Base-by-base conservation (phyloP, 768 basidiomycete species). In the Phanerochaete sordida region DNA sequence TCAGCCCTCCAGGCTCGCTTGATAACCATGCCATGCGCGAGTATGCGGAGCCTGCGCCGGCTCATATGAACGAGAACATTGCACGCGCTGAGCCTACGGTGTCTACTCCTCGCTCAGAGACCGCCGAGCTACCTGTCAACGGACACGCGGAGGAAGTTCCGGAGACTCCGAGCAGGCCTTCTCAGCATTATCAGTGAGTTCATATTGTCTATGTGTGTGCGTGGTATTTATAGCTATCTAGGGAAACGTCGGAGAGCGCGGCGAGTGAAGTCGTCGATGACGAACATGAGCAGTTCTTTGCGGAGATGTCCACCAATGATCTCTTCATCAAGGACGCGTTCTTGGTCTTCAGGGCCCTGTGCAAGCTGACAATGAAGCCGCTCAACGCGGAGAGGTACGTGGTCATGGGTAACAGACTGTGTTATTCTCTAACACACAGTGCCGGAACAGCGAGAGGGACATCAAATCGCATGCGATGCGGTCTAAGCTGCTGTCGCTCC, bases 311-410 rank as follows among this genome's bases (percentile, higher is more conserved):
- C 21, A 79, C 82, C n/a, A 86, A 91, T 55, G 96, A 99, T 65
- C 75, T 98, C 57, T 96, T 95, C 72, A 82, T 97, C 70, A 98
- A 98, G 71, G 97, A 99, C 69, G 95, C 97, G 0, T 99, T 98
- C 78, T 82, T 99, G 62, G 96, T 99, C 37, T 96, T 98, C 75
- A 83, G 97, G 48, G 95, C 97, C 0, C 79, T 99, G 12, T 98
- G 97, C 78, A 98, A 98, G 71, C 77, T 98, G 64, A 95, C 94
- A 9, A 98, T 98, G 95, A 98, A 98, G 72, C 91, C 95, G 12
- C 77, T 99, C 49, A 91, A 93, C 66, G 85, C 83, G 5, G 97
- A 99, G 75, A 96, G 93, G 95, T 95, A 49, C 1, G 24, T 43
- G 13, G 13, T n/a, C 16, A 43, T n/a, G 6, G 48, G 57, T 54